phyloP scores from a whole-genome alignment of 2,329 filamentous ascomycete species.

The Hysterium pulicare region DNA sequence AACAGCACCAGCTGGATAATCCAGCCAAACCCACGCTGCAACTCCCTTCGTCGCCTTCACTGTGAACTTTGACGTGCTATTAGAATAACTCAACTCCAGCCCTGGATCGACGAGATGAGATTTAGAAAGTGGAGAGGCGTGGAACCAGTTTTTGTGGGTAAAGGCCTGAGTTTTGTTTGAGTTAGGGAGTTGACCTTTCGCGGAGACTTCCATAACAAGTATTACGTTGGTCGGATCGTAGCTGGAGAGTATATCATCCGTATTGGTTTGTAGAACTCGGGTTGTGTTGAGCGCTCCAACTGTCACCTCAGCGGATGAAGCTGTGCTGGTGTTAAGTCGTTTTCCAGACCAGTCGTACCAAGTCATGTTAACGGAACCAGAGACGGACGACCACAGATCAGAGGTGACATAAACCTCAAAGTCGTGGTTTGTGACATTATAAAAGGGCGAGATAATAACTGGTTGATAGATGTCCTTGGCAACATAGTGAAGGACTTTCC shows the following conservation, averaged over 20 bases:
- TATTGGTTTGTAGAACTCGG: slow-evolving; percentile 40
- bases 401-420: slow-evolving; percentile 56
- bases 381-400: slow-evolving; percentile 53
- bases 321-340: slow-evolving; percentile 38
- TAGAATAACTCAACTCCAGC: slow-evolving; percentile 37
- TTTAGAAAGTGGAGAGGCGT: slow-evolving; percentile 44
- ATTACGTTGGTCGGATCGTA: slow-evolving; percentile 38
- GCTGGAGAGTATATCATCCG: slow-evolving; percentile 32
- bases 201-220: slow-evolving; percentile 45
- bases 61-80: slow-evolving; percentile 38
- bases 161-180: slow-evolving; percentile 40
- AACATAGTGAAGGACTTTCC: slow-evolving; percentile 61
- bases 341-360: slow-evolving; percentile 54
- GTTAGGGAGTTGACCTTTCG: slow-evolving; percentile 48
- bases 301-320: slow-evolving; percentile 35
- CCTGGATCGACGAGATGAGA: slow-evolving; percentile 50
- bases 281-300: slow-evolving; percentile 55
- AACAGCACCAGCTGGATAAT: slow-evolving; percentile 49
- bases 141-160: slow-evolving; percentile 51
- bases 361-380: slow-evolving; percentile 46
- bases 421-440: slow-evolving; percentile 49
- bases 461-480: slow-evolving; percentile 57
- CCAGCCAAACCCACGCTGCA: slow-evolving; percentile 55
- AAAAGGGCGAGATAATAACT: slow-evolving; percentile 59
- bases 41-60: slow-evolving; percentile 49